phyloP scores from a whole-genome alignment of 2,329 filamentous ascomycete species.

The Alternaria sp. region DNA sequence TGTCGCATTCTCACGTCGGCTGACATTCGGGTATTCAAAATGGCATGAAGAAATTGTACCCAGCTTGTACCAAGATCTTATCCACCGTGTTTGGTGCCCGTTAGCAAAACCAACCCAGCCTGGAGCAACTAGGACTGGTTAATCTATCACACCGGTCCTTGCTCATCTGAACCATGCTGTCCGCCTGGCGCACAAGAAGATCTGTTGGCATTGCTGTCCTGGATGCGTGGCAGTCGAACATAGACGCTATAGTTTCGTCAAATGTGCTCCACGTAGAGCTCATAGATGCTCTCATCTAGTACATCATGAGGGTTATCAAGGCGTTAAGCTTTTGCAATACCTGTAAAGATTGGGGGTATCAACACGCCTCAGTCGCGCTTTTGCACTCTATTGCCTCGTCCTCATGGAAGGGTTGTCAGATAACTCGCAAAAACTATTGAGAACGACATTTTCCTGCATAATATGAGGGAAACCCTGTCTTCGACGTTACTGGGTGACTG shows the following conservation, averaged over 20 bases:
- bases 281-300: not conserved
- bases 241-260: not conserved
- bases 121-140: not conserved
- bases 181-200: not conserved
- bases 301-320: not conserved
- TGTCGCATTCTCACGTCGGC: not conserved
- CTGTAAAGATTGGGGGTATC: not conserved
- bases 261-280: not conserved
- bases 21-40: not conserved
- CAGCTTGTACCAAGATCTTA: not conserved
- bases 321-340: not conserved
- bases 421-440: not conserved
- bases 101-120: not conserved
- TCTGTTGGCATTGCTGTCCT: not conserved
- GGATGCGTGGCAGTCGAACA: not conserved
- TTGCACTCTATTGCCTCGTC: not conserved
- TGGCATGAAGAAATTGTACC: not conserved
- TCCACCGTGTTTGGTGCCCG: not conserved
- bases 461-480: not conserved
- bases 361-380: not conserved
- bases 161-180: not conserved
- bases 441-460: not conserved
- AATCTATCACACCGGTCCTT: not conserved
- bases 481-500: not conserved
- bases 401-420: not conserved